These are phyloP conservation scores for Aureobasidium sp. DNA, from an alignment of 2,329 filamentous ascomycete genomes.

Conservation along the genomic window DNA sequence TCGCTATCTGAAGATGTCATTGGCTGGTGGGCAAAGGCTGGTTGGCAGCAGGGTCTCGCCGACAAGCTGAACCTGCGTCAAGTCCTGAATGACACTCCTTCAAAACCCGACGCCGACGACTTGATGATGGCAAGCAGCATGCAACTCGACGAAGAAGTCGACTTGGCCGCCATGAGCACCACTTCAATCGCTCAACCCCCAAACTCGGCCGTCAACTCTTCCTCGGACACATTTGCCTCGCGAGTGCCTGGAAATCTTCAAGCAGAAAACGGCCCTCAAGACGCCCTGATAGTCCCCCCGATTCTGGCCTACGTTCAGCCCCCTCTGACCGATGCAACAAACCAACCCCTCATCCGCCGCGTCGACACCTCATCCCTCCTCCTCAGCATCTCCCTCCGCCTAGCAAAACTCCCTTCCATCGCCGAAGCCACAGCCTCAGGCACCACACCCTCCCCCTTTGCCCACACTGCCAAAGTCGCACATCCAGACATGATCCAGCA, in stretches of 20 bases:
- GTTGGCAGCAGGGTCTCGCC: conserved; percentile 76
- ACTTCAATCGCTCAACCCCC: conserved; percentile 12
- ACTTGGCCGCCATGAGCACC: conserved; percentile 21
- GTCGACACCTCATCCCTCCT: conserved; percentile 83
- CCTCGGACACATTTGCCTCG: conserved; percentile 16
- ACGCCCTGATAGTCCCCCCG: conserved; percentile 53
- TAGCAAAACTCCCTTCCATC: conserved; percentile 73
- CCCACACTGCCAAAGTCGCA: conserved; percentile 71
- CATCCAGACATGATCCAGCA: conserved; percentile 75
- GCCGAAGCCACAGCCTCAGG: conserved; percentile 51
- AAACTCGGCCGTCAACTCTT: conserved; percentile 12
- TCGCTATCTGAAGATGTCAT: conserved; percentile 87
- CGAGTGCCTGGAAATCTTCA: conserved; percentile 17
- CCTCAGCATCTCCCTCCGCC: conserved; percentile 71
- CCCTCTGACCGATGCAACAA: conserved; percentile 24
- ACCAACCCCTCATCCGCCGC: conserved; percentile 64
- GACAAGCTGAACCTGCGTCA: conserved; percentile 68
- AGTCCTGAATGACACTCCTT: conserved; percentile 48
- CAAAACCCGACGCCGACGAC: conserved; percentile 23
- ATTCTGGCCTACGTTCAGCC: conserved; percentile 79
- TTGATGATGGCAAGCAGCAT: conserved; percentile 22
- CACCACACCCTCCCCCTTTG: conserved; percentile 59
- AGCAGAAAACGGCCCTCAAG: conserved; percentile 15
- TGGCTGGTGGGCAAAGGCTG: conserved; percentile 91
- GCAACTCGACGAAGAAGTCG: conserved; percentile 22